Conservation (phyloP, 2,329 filamentous ascomycete species). For the Chaetomium sp. region DNA sequence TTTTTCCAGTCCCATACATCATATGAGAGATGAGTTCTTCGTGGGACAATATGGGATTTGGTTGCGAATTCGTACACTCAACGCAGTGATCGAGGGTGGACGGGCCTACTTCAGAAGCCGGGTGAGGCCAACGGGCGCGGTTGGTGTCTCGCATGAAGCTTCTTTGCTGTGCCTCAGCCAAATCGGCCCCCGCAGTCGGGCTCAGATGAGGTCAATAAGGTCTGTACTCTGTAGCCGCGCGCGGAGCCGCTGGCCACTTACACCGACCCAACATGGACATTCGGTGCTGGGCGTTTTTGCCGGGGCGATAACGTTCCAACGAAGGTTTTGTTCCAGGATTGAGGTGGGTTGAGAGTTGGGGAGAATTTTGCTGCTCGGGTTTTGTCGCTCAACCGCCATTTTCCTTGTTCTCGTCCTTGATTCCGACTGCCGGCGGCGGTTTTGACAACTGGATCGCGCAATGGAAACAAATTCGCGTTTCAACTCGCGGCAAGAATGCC, state of each 20-base stretch:
- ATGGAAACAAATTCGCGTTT: slow-evolving; percentile 32
- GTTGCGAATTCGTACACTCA: no score
- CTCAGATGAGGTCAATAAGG: not conserved
- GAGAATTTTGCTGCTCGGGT: no score
- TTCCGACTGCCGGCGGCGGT: not conserved
- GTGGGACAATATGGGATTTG: no score
- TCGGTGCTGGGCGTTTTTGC: not conserved
- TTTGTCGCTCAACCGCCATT: no score
- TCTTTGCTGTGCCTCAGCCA: slow-evolving; percentile 1
- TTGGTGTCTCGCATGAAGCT: not conserved
- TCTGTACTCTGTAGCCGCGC: not conserved
- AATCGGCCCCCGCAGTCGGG: not conserved
- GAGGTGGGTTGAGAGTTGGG: no score
- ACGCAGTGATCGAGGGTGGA: no score
- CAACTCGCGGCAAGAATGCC: slow-evolving; percentile 25
- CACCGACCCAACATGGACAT: slow-evolving; percentile 1
- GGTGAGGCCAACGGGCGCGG: not conserved
- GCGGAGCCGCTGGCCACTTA: slow-evolving; percentile 16
- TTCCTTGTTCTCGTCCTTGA: no score
- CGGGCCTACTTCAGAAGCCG: no score
- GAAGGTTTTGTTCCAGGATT: no score
- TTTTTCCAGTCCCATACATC: no score
- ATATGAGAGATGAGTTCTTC: no score
- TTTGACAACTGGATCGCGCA: slow-evolving; percentile 24
- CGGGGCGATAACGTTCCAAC: no score